phyloP scores from a whole-genome alignment of 225 moss, liverwort and hornwort species.

The Climacium dendroides region DNA sequence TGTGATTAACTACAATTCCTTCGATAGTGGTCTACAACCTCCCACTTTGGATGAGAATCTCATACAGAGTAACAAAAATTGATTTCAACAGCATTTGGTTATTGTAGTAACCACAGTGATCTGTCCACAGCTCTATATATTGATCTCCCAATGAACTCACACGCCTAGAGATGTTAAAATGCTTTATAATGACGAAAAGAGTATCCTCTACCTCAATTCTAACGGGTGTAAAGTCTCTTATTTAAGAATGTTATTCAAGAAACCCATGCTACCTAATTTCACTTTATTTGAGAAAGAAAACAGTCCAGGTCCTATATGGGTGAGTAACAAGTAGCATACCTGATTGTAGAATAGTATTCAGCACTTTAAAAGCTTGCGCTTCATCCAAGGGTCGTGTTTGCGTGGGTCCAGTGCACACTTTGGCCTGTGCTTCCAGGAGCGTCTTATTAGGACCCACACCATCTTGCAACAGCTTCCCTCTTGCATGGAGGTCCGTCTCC shows the following conservation, averaged over 20 bases:
- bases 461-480: conserved; percentile 27
- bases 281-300: not conserved
- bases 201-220: not conserved
- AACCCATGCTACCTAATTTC: not conserved
- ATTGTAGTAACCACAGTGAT: not conserved
- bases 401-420: conserved; percentile 75
- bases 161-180: not conserved
- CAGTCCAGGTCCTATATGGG: not conserved
- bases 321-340: not conserved
- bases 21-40: not conserved
- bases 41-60: not conserved
- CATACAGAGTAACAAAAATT: not conserved
- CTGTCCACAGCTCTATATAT: not conserved
- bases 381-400: conserved; percentile 70
- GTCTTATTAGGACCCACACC: conserved; percentile 51
- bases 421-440: conserved; percentile 60
- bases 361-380: conserved; percentile 50
- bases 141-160: not conserved
- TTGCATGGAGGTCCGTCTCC: not conserved
- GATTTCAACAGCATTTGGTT: not conserved
- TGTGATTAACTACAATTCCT: not conserved
- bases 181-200: not conserved
- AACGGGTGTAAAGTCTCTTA: not conserved
- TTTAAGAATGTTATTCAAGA: not conserved
- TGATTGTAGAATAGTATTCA: conserved; percentile 59